phyloP scores from a whole-genome alignment of 352 stramenopile genomes.

The Pythium sukuiense region DNA sequence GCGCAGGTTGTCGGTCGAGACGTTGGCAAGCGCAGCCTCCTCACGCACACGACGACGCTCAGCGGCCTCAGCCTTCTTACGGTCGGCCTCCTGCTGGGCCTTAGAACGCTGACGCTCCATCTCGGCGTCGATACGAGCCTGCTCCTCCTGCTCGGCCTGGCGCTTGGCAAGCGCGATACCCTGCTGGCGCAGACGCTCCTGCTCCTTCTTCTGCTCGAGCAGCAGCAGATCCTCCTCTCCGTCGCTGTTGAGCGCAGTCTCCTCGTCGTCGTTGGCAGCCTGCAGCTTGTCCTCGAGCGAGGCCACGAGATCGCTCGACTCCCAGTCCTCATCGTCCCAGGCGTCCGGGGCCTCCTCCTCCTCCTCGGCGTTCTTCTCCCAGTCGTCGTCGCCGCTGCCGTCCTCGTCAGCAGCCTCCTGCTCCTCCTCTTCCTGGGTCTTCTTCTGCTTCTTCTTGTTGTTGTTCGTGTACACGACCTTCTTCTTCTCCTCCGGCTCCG shows the following conservation, averaged over 20 bases:
- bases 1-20: slow-evolving; percentile 93
- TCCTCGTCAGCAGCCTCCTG: slow-evolving; percentile 36
- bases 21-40: slow-evolving; percentile 77
- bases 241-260: slow-evolving; percentile 54
- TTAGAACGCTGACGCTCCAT: slow-evolving; percentile 79
- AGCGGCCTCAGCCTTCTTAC: slow-evolving; percentile 77
- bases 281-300: slow-evolving; percentile 82
- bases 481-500: slow-evolving; percentile 76
- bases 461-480: slow-evolving; percentile 91
- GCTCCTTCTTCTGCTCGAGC: slow-evolving; percentile 93
- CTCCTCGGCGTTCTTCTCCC: slow-evolving; percentile 57
- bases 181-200: slow-evolving; percentile 89
- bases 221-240: slow-evolving; percentile 94
- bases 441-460: slow-evolving; percentile 53
- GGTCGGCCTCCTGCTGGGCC: slow-evolving; percentile 80
- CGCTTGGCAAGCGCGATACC: slow-evolving; percentile 95
- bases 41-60: slow-evolving; percentile 71
- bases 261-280: slow-evolving; percentile 37
- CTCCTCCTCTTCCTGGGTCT: slow-evolving; percentile 36
- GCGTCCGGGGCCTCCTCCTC: slow-evolving; percentile 64
- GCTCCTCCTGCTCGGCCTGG: slow-evolving; percentile 84
- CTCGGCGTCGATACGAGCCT: slow-evolving; percentile 62
- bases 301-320: slow-evolving; percentile 71
- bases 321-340: slow-evolving; percentile 87
- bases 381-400: slow-evolving; percentile 60